Evolutionary conservation across 1,284 basidiomycete genomes (phyloP).

Genomic region (Malassezia vespertilionis): DNA sequence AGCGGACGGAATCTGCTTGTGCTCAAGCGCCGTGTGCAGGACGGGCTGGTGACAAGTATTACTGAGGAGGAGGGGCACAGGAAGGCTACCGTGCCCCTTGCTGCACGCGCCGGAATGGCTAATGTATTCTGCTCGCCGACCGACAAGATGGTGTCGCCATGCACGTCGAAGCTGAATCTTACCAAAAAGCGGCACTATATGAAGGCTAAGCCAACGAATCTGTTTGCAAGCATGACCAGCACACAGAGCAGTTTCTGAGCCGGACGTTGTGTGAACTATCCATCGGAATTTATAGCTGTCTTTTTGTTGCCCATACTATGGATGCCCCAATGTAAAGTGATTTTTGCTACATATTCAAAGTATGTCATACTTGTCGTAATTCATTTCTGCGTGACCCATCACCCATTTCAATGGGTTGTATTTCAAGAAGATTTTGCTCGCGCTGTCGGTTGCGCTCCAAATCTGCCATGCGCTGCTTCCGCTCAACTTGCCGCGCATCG

Average conservation of each 20-base stretch:
- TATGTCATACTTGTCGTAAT: not conserved
- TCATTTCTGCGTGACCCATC: not conserved
- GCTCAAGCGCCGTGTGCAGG: constrained; percentile 33
- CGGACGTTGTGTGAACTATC: too few relatives aligned
- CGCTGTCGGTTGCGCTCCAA: constrained; percentile 29
- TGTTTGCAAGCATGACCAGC: constrained; percentile 27
- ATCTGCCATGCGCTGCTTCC: constrained; percentile 29
- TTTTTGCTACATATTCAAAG: too few relatives aligned
- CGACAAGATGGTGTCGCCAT: constrained; percentile 43
- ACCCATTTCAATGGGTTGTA: constrained; percentile 23
- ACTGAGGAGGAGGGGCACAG: constrained; percentile 44
- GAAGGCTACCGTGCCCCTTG: constrained; percentile 27
- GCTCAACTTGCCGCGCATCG: constrained; percentile 34
- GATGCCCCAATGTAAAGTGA: too few relatives aligned
- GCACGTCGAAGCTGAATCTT: constrained; percentile 45
- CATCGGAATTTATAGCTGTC: too few relatives aligned
- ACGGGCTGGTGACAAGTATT: constrained; percentile 35
- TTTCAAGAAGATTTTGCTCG: constrained; percentile 28
- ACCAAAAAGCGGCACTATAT: constrained; percentile 41
- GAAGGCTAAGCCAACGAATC: constrained; percentile 42
- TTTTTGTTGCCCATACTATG: too few relatives aligned
- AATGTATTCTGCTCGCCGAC: constrained; percentile 43
- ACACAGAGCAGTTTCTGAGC: too few relatives aligned
- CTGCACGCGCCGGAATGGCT: constrained; percentile 35
- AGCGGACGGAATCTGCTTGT: constrained; percentile 30